Evolutionary conservation across 2,329 filamentous ascomycete species (phyloP), one percentile per base, ranked within the genome.

Genomic region (Pestalotiopsis sp.): DNA sequence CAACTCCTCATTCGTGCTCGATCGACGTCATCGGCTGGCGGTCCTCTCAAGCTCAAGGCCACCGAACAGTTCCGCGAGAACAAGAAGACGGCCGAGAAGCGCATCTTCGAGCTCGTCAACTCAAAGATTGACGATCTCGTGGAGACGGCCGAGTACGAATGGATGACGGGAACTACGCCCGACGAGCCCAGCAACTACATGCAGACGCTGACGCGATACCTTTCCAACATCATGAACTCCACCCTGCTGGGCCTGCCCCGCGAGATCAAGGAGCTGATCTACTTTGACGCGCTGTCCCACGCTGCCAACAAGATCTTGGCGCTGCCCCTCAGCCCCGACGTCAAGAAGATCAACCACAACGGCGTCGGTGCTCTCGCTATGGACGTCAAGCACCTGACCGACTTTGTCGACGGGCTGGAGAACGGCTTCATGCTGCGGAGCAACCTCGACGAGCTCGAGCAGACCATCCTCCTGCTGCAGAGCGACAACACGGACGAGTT

Each of bases 51-150:
- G 3, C 85, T 98, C 4, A 88, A 87, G 31, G 96, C 97, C 0
- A 98, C 96, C 0, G 92, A 94, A 72, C 89, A 93, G 69, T 99
- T 99, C 80, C 88, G 90, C 56, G 91, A 88, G 75, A 95, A 97
- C 77, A 98, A 98, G 82, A 98, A 98, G 82, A 94, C 92, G 1
- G 96, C 96, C 0, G 95, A 98, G 78, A 97, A 98, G 82, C 92
- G 97, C 41, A 98, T 99, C 68, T 99, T 99, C 77, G 97, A 99
- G 81, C 88, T 99, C 0, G 96, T 99, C 71, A 98, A 99, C 82
- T 97, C 93, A 68, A 99, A 99, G 83, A 98, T 99, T 75, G 95
- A 98, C 77, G 96, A 99, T 78, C 87, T 99, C 12, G 93, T 99
- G 67, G 95, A 98, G 75, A 98, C 95, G 0, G 95, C 96, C 39